Evolutionary conservation across 345 rosid genomes (phyloP), one percentile per base, ranked within the genome.

Genomic region (Boechera retrofracta): DNA sequence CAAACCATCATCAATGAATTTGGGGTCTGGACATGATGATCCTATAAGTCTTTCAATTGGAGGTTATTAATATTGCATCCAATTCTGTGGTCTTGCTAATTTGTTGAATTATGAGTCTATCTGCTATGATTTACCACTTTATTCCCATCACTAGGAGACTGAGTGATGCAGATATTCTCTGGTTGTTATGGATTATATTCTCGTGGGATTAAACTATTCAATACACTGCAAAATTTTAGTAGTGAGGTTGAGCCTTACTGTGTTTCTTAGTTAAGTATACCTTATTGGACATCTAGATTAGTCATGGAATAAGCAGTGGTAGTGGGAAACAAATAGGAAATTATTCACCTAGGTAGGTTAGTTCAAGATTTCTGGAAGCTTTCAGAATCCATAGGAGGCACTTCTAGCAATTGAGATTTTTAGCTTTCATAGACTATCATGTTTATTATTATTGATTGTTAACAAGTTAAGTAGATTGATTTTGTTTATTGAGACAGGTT

Each of bases 251-350:
- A 24, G 33, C 49, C 49, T 39, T 39, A 6, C 18, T 62, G 33
- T 39, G 51, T 39, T 39, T 24, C 49, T 62, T 39, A 12, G 51
- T 39, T 41, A 13, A 6, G 0, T 1, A 0, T 11, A 41, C 51
- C 67, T 39, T 39, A 6, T 56, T 56, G 38, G 61, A n/a, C n/a
- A 13, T 56, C 18, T 56, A 29, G 38, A 55, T 56, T 56, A 56
- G 38, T 5, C n/a, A 15, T 31, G 38, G 38, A 56, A 29, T 56
- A 56, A 12, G 18, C 10, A 56, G 4, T 49, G 26, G 26, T 49
- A 16, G 54, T 49, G 24, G 54, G 24, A 49, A 49, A 49, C 10
- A 49, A 7, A 49, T 18, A 16, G 10, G 54, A 49, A 16, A n/a
- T 6, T 16, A 49, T 13, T 31, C 21, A 31, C 39, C 11, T 31